Evolutionary conservation across 2,329 filamentous ascomycete genomes (phyloP), one percentile per base, ranked within the genome.

Genomic region (Scedosporium minutisporum): DNA sequence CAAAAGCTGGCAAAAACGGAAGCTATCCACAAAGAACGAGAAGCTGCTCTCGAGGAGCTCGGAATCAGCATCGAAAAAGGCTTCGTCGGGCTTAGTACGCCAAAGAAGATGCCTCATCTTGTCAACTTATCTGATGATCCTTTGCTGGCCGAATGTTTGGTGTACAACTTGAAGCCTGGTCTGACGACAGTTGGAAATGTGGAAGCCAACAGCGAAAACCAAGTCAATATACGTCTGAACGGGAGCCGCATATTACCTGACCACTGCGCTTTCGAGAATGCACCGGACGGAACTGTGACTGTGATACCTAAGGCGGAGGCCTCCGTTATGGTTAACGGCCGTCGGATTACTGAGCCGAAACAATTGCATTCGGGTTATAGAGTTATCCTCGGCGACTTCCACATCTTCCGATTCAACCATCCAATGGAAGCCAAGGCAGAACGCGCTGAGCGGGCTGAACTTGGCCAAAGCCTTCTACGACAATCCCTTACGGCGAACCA

Each of bases 51-150:
- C 57, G 95, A 99, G 77, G 95, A 99, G 73, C 83, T 99, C 53
- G 95, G 95, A 67, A 97, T 99, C 76, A 97, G 93, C 74, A 99
- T 99, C 67, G 95, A 99, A 72, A 99, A 99, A 74, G 95, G 95
- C 6, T 97, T 97, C 71, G 88, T 99, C 65, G 95, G 95, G 14
- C 79, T 99, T 65, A 93, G 91, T 64, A 97, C 93, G 21, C 95
- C 95, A 0, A 99, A 99, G 78, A 97, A 97, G 77, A 99, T 97
- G 91, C 95, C 95, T 7, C 95, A 99, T 85, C 78, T 99, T 75
- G 95, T 99, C 75, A 99, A 99, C 73, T 77, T 99, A 68, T 97
- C 93, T n/a, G 90, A 95, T 71, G 90, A 95, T 71, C 95, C 95
- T 7, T 80, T 99, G 38, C 82, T 99, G 55, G 93, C 93, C 4